Conservation (phyloP, 148 eudicot genomes). For the Rhododendron kiyosumense region DNA sequence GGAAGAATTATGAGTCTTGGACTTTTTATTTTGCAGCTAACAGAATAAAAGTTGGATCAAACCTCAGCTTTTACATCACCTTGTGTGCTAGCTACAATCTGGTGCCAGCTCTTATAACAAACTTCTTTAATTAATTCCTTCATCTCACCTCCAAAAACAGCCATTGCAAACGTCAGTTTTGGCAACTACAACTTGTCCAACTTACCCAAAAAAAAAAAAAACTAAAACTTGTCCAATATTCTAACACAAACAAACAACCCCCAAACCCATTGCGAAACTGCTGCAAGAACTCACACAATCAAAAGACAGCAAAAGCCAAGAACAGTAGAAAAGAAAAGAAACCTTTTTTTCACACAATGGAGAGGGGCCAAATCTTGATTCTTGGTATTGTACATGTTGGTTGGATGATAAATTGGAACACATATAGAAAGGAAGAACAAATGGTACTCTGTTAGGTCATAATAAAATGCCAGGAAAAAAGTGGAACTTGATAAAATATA, state of each 20-base stretch:
- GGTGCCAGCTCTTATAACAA: constrained; percentile 27
- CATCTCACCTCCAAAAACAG: constrained; percentile 15
- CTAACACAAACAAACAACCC: not conserved
- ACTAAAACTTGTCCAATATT: not conserved
- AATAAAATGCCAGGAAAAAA: not conserved
- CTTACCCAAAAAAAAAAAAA: not conserved
- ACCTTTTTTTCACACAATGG: not conserved
- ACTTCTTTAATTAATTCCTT: constrained; percentile 14
- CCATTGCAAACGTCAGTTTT: constrained; percentile 36
- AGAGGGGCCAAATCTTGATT: not conserved
- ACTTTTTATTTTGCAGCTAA: constrained; percentile 11
- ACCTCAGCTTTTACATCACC: constrained; percentile 21
- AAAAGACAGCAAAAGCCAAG: not conserved
- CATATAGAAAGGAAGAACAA: constrained; percentile 2
- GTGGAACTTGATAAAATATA: constrained; percentile 1
- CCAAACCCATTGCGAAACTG: not conserved
- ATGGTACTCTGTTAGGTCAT: not conserved
- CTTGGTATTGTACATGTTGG: not conserved
- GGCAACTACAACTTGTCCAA: constrained; percentile 13
- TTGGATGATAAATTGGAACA: not conserved
- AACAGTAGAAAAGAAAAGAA: not conserved
- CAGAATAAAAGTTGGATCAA: constrained; percentile 9
- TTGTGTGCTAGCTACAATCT: constrained; percentile 8
- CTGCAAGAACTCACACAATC: not conserved
- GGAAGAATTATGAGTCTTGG: not conserved